A percentile compares a stretch with the other conserved stretches of the same genome.
Evolutionary conservation across 306 rosid genomes (phyloP).

Genomic region (Gastrolobium bilobum): DNA sequence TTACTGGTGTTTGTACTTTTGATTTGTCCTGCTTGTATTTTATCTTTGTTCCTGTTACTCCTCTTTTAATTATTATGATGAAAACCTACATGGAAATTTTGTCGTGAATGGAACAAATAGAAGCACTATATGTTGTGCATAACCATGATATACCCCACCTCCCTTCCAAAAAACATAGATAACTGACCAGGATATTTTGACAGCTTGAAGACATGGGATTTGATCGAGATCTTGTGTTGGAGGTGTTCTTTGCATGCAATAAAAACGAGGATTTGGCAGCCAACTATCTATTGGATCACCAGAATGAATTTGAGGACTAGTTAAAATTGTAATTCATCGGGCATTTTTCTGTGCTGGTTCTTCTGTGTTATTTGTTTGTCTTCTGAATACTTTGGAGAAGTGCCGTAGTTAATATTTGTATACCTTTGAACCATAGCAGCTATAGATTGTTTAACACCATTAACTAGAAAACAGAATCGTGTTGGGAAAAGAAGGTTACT

Average conservation of each 20-base stretch:
- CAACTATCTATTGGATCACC: slow-evolving; percentile 84
- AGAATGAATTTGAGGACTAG: slow-evolving; percentile 78
- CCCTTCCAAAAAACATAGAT: not conserved
- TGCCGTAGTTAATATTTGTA: slow-evolving; percentile 30
- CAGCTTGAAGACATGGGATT: slow-evolving; percentile 94
- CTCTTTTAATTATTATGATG: not conserved
- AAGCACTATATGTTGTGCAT: slow-evolving; percentile 11
- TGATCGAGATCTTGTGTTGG: slow-evolving; percentile 75
- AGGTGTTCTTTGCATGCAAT: slow-evolving; percentile 86
- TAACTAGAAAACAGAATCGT: slow-evolving; percentile 42
- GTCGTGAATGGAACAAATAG: slow-evolving; percentile 32
- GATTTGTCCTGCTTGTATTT: slow-evolving; percentile 8
- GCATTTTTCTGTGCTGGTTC: slow-evolving; percentile 36
- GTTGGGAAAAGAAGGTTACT: slow-evolving; percentile 20
- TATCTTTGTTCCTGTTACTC: not conserved
- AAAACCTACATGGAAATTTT: not conserved
- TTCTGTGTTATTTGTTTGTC: slow-evolving; percentile 19
- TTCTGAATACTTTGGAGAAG: slow-evolving; percentile 38
- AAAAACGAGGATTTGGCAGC: slow-evolving; percentile 89
- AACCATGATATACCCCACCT: not conserved
- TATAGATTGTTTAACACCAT: slow-evolving; percentile 43
- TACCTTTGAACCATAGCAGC: slow-evolving; percentile 18
- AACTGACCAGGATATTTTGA: slow-evolving; percentile 39
- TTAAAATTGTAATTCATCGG: slow-evolving; percentile 25
- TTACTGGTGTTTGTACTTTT: not conserved